Evolutionary conservation across 1,139 yeast species (phyloP).

Genomic region (Pichia sp.): DNA sequence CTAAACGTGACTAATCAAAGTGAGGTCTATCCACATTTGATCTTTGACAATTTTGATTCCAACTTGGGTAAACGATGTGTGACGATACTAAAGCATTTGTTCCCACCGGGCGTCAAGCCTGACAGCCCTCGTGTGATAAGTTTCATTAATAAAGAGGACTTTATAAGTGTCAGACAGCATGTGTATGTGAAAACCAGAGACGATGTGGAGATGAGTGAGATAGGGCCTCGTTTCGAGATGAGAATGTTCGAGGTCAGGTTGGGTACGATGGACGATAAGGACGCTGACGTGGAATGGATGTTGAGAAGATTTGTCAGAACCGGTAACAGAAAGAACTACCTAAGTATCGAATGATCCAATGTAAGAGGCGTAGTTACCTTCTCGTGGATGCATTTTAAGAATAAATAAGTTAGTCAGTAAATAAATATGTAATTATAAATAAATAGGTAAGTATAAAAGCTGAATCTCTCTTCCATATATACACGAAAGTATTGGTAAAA

Average conservation of each 20-base stretch:
- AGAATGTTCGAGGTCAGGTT: constrained; percentile 78
- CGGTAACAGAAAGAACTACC: constrained; percentile 88
- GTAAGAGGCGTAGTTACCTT: background rate
- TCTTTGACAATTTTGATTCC: constrained; percentile 87
- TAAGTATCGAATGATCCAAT: constrained; percentile 32
- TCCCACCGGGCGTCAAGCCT: constrained; percentile 95
- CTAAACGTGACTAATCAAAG: constrained; percentile 80
- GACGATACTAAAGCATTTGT: constrained; percentile 76
- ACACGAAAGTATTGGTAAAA: background rate
- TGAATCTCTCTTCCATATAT: constrained; percentile 1
- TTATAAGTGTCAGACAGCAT: constrained; percentile 90
- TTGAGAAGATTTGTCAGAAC: constrained; percentile 88
- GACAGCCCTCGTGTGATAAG: constrained; percentile 87
- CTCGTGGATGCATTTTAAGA: background rate
- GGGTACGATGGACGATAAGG: constrained; percentile 91
- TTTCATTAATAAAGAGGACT: constrained; percentile 86
- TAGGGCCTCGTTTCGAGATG: constrained; percentile 99
- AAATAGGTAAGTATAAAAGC: constrained; percentile 1
- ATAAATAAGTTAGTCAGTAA: background rate
- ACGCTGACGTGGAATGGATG: constrained; percentile 98
- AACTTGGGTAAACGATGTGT: constrained; percentile 80
- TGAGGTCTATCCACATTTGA: constrained; percentile 89
- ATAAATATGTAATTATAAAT: constrained; percentile 3
- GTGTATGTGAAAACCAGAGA: constrained; percentile 86
- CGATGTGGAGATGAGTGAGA: constrained; percentile 87